Conservation (phyloP, 2,329 filamentous ascomycete species). For the Aspergillus candidus region DNA sequence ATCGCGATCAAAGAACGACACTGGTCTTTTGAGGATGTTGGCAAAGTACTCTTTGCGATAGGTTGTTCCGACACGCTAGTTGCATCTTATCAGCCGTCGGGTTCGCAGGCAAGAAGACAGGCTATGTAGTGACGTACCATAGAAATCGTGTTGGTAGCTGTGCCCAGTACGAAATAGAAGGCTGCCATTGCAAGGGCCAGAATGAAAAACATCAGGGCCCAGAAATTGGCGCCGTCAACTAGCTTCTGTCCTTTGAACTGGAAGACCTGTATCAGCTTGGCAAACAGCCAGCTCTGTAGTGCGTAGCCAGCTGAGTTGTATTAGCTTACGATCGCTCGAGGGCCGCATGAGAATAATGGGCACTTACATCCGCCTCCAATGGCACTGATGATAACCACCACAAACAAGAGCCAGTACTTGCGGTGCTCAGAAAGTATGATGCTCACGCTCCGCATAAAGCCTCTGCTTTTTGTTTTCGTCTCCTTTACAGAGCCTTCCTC, state of each 20-base stretch:
- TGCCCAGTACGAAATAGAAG: constrained; percentile 43
- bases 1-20: constrained; percentile 40
- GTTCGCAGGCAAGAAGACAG: constrained; percentile 3
- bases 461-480: neutral
- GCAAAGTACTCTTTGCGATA: constrained; percentile 45
- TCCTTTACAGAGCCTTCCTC: neutral
- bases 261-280: constrained; percentile 45
- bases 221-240: constrained; percentile 43
- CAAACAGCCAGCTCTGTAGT: constrained; percentile 41
- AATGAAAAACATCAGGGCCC: constrained; percentile 51
- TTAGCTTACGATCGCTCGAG: neutral
- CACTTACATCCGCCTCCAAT: constrained; percentile 5
- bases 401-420: constrained; percentile 1
- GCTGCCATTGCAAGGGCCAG: constrained; percentile 43
- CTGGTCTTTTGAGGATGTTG: constrained; percentile 39
- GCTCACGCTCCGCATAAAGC: neutral
- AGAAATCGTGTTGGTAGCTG: constrained; percentile 39
- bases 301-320: constrained; percentile 20
- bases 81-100: constrained; percentile 23
- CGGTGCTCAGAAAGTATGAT: constrained; percentile 3
- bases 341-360: neutral
- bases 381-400: neutral
- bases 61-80: constrained; percentile 32
- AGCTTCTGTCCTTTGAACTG: constrained; percentile 35
- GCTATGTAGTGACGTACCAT: constrained; percentile 28